A percentile compares a stretch with the other conserved stretches of the same genome.
Conservation (phyloP, 768 basidiomycete species). For the Pleurotus cornucopiae region DNA sequence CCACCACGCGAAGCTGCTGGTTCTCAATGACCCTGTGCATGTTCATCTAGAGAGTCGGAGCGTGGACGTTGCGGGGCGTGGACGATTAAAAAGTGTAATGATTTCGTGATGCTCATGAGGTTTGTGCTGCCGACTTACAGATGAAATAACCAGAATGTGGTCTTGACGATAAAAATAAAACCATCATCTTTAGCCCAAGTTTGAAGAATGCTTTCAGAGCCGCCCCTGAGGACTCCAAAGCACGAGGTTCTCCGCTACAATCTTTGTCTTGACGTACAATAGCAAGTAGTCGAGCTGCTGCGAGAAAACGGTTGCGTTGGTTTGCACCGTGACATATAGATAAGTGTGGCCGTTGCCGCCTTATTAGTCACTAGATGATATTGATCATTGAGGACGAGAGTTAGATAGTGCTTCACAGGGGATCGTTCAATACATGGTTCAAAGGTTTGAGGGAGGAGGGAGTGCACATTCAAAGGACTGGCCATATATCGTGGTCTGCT, state of each 20-base stretch:
- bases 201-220: conserved; percentile 25
- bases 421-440: conserved; percentile 15
- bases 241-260: not conserved
- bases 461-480: not conserved
- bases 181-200: conserved; percentile 32
- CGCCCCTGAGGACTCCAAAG: conserved; percentile 10
- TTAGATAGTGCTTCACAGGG: conserved; percentile 45
- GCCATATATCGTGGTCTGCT: too few relatives aligned
- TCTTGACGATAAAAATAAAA: conserved; percentile 73
- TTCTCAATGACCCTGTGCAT: not conserved
- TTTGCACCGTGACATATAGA: conserved; percentile 45
- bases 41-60: conserved; percentile 21
- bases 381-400: conserved; percentile 60
- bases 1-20: conserved; percentile 11
- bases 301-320: conserved; percentile 33
- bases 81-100: conserved; percentile 49
- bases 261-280: conserved; percentile 39
- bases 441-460: not conserved
- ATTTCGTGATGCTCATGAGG: conserved; percentile 59
- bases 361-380: conserved; percentile 60
- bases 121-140: conserved; percentile 55
- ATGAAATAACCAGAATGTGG: conserved; percentile 80
- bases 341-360: conserved; percentile 37
- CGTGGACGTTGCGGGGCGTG: not conserved
- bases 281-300: conserved; percentile 61